Evolutionary conservation across 192 early-diverging fungal species (phyloP), one percentile per base, ranked within the genome.

Genomic region (Backusella liffmaniae): DNA sequence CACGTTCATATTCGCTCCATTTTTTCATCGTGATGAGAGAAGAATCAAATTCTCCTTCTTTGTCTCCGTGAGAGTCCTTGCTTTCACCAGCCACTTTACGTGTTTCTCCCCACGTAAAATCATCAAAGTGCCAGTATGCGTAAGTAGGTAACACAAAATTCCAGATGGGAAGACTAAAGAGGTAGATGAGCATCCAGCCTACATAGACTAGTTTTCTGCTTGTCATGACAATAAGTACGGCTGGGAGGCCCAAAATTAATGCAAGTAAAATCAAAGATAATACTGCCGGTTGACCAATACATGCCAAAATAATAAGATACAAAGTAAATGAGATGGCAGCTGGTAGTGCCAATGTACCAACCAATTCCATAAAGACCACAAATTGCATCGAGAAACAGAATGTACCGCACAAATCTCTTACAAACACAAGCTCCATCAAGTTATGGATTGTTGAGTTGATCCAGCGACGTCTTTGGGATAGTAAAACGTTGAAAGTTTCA

Each of bases 311-410:
- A 62, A 96, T 84, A 76, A 97, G 81, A 82, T 96, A 97, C 66
- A 96, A 77, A 1, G 94, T 96, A 73, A 95, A 96, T 0, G 84
- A 83, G 32, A 96, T 94, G 65, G 96, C 94, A 8, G 96, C 96
- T 0, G 98, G 98, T 37, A 97, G 85, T 8, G 94, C 93, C 13
- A 96, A 88, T 3, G 96, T 95, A 41, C 95, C 96, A 68, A 97
- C 85, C 46, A 99, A 88, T 59, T 99, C 96, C 90, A 99, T 93
- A 74, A 96, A 94, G 41, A 97, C 92, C 26, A 96, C 89, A 85
- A 97, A 98, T 91, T 98, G 97, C 96, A 97, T 94, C 29, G 93
- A 94, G 74, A 96, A 92, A 78, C 95, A 96, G 79, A 96, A 96
- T 1, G 91, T 95, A 36, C 95, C 95, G 80, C 95, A 96, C 30